Conservation (phyloP, 2,329 filamentous ascomycete species). For the Neopestalotiopsis sp. region DNA sequence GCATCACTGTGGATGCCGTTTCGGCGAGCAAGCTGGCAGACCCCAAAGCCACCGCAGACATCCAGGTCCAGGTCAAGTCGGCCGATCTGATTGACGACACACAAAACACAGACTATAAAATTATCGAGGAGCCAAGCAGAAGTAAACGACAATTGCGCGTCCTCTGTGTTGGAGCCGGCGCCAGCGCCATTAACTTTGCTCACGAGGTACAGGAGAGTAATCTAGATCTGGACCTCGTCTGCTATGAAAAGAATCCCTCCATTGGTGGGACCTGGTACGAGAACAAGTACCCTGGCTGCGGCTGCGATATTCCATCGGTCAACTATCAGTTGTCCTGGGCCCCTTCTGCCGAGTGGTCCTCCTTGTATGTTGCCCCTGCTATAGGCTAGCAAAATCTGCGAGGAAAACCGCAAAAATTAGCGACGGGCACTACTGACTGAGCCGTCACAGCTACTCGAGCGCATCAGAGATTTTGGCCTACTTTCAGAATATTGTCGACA, state of each 20-base stretch:
- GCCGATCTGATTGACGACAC: not conserved
- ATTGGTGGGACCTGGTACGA: slow-evolving; percentile 17
- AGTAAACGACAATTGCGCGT: not conserved
- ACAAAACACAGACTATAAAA: not conserved
- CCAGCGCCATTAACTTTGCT: slow-evolving; percentile 10
- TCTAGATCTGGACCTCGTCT: slow-evolving; percentile 3
- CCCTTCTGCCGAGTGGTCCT: not conserved
- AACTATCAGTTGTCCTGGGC: slow-evolving; percentile 10
- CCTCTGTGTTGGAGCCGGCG: slow-evolving; percentile 11
- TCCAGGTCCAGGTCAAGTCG: not conserved
- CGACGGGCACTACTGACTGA: not conserved
- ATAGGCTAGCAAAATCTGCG: not conserved
- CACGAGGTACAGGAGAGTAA: slow-evolving; percentile 12
- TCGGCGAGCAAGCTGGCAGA: not conserved
- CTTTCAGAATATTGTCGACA: slow-evolving; percentile 3
- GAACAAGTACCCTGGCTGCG: slow-evolving; percentile 17
- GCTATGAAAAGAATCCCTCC: slow-evolving; percentile 15
- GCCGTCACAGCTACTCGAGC: not conserved
- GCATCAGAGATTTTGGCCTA: slow-evolving; percentile 9
- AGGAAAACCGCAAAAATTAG: too few relatives aligned
- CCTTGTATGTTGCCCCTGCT: not conserved
- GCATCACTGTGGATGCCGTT: not conserved
- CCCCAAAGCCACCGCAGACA: not conserved
- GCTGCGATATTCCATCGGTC: slow-evolving; percentile 11
- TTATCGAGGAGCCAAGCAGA: slow-evolving; percentile 5